Evolutionary conservation across 2,329 filamentous ascomycete species (phyloP).

Genomic region (Cladosporium austrohemisphaericum): DNA sequence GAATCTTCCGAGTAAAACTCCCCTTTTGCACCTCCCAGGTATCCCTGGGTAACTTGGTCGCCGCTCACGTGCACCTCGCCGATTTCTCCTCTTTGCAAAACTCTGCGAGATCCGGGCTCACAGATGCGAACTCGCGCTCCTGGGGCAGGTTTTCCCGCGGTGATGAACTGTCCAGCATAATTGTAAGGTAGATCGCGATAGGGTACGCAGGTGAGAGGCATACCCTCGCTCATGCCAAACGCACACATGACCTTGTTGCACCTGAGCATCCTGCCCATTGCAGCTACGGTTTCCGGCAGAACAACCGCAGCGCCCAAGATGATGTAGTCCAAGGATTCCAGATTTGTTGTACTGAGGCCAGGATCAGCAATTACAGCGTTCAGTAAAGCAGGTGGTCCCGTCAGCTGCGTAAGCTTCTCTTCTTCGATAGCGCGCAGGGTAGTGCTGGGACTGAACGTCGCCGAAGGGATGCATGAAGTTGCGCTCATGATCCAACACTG

Average conservation of each 20-base stretch:
- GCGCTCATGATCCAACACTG: not conserved
- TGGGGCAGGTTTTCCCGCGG: not conserved
- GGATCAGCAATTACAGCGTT: not conserved
- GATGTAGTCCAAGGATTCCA: not conserved
- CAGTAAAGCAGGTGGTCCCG: not conserved
- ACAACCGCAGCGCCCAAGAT: not conserved
- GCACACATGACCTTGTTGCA: not conserved
- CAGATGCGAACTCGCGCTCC: not conserved
- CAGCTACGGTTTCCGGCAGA: not conserved
- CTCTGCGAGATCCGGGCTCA: not conserved
- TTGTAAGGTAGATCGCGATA: not conserved
- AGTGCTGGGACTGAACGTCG: not conserved
- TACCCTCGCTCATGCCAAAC: conserved; percentile 2
- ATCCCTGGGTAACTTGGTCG: conserved; percentile 13
- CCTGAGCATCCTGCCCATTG: not conserved
- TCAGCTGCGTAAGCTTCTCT: not conserved
- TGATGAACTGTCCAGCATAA: not conserved
- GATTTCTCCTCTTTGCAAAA: not conserved
- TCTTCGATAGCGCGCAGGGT: not conserved
- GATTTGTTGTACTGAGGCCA: not conserved
- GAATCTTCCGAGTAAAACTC: too few relatives aligned
- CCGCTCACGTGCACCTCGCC: conserved; percentile 2
- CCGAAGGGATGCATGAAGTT: not conserved
- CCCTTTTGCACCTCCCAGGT: conserved; percentile 5
- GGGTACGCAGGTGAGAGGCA: not conserved